Percentiles rank a stretch among this genome's conserved stretches.
These are phyloP conservation scores for Claviceps africana DNA, from an alignment of 2,329 filamentous ascomycete genomes.

Conservation along the genomic window DNA sequence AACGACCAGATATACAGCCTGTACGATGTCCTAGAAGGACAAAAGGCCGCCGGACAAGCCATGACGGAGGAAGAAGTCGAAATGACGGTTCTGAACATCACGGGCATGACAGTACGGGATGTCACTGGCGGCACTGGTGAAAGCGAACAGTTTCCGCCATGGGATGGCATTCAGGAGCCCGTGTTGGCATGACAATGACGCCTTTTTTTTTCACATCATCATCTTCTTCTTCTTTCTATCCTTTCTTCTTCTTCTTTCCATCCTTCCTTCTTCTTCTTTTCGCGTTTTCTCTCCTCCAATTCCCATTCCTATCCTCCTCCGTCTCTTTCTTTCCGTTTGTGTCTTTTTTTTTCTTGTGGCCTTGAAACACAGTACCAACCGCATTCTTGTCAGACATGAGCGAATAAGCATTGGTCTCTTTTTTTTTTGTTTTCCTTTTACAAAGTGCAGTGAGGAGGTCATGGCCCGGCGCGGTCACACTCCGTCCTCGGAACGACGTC, in stretches of 20 bases:
- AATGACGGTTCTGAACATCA: constrained; percentile 45
- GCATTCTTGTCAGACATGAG: background rate
- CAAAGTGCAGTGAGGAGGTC: background rate
- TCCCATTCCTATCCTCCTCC: too few species aligned
- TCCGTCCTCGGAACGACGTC: background rate
- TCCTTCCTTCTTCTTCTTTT: too few species aligned
- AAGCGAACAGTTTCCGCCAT: constrained; percentile 25
- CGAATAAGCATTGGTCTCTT: background rate
- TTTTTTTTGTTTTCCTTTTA: background rate
- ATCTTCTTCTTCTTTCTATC: background rate
- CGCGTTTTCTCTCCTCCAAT: too few species aligned
- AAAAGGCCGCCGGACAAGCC: constrained; percentile 50
- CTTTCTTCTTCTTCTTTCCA: background rate
- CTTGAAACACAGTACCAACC: background rate
- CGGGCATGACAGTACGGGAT: constrained; percentile 30
- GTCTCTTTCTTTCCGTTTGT: too few species aligned
- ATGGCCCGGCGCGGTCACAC: constrained; percentile 1
- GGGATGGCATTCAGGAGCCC: constrained; percentile 25
- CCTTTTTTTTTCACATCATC: too few species aligned
- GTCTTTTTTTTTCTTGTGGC: background rate
- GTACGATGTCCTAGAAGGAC: constrained; percentile 72
- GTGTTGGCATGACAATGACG: constrained; percentile 5
- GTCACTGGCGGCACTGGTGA: constrained; percentile 19
- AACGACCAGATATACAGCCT: constrained; percentile 69
- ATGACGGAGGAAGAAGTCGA: constrained; percentile 51